Conservation (phyloP, 2,329 filamentous ascomycete species). For the Pestalotiopsis sp. region DNA sequence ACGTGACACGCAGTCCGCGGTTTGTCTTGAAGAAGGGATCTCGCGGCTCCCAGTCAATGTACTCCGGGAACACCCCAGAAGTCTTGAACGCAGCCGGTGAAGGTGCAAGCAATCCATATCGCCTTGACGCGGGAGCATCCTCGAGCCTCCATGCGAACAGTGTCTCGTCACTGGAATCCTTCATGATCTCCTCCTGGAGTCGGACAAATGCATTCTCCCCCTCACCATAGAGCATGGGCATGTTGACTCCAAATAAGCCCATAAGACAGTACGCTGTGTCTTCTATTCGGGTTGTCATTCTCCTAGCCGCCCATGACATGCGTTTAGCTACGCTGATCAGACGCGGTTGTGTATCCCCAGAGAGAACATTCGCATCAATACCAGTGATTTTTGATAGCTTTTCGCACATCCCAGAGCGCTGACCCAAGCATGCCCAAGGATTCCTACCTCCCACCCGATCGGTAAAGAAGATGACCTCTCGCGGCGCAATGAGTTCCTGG, state of each 20-base stretch:
- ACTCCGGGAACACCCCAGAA: no score
- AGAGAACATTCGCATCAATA: not conserved
- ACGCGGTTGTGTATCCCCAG: not conserved
- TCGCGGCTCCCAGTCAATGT: no score
- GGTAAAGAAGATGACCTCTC: no score
- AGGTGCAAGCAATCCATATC: no score
- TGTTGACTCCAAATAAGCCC: not conserved
- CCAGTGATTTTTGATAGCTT: not conserved
- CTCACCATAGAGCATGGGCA: slow-evolving; percentile 1
- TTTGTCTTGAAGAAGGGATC: no score
- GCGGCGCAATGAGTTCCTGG: not conserved
- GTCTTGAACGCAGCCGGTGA: no score
- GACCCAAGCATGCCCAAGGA: not conserved
- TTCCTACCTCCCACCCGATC: no score
- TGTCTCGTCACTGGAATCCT: not conserved
- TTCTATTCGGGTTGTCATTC: not conserved
- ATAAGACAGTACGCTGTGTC: slow-evolving; percentile 1
- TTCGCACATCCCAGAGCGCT: not conserved
- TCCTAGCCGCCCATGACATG: not conserved
- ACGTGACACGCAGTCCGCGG: no score
- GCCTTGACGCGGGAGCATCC: no score
- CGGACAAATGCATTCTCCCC: not conserved
- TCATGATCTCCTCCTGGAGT: not conserved
- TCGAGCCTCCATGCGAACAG: slow-evolving; percentile 28
- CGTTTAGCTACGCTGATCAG: not conserved